Evolutionary conservation across 1,139 yeast genomes (phyloP).

Genomic region (Scheffersomyces stambukii): DNA sequence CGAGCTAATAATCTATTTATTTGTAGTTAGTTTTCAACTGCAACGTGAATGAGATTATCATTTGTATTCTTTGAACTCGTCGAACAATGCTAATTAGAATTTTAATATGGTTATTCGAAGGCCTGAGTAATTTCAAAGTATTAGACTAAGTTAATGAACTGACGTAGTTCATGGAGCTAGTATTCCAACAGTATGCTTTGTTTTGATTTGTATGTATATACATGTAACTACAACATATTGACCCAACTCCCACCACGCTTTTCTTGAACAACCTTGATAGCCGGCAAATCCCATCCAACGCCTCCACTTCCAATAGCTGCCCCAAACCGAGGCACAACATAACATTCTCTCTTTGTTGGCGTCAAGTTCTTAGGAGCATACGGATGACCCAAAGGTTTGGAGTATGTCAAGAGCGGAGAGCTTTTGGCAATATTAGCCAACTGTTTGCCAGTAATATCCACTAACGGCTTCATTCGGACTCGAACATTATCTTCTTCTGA

Average conservation of each 20-base stretch:
- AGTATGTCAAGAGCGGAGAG: slow-evolving; percentile 72
- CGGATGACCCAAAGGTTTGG: slow-evolving; percentile 90
- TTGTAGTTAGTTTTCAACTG: too few species aligned
- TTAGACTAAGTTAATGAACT: too few species aligned
- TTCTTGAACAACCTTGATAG: slow-evolving; percentile 68
- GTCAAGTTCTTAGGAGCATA: slow-evolving; percentile 71
- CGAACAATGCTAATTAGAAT: too few species aligned
- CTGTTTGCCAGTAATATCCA: slow-evolving; percentile 72
- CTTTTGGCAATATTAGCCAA: slow-evolving; percentile 72
- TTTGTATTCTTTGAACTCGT: too few species aligned
- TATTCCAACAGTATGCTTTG: too few species aligned
- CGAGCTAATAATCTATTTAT: too few species aligned
- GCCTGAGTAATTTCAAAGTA: too few species aligned
- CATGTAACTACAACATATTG: slow-evolving; percentile 18
- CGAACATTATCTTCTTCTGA: slow-evolving; percentile 30
- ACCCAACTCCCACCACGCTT: slow-evolving; percentile 63
- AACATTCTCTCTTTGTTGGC: slow-evolving; percentile 72
- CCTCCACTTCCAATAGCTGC: slow-evolving; percentile 81
- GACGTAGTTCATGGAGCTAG: too few species aligned
- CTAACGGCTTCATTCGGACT: slow-evolving; percentile 70
- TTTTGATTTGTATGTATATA: neutral
- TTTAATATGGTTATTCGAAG: too few species aligned
- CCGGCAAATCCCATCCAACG: slow-evolving; percentile 91
- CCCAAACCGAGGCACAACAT: slow-evolving; percentile 89
- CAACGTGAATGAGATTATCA: too few species aligned